Conservation (phyloP, 2,329 filamentous ascomycete genomes). For the Dichotomopilus funicola region DNA sequence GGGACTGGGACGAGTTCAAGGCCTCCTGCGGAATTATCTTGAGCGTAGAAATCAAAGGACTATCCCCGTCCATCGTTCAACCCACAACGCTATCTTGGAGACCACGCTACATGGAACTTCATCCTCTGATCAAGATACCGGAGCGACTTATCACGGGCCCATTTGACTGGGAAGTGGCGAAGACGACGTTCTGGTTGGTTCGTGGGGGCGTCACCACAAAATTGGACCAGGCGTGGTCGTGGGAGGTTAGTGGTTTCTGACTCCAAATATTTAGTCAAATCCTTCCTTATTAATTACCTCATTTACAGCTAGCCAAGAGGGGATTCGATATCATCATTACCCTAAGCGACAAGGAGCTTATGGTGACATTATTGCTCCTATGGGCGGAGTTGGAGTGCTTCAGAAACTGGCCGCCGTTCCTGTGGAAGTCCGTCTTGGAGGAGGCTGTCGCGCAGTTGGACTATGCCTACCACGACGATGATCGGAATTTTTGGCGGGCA, state of each 20-base stretch:
- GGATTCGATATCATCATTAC: constrained; percentile 16
- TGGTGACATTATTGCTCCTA: neutral
- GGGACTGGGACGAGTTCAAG: constrained; percentile 16
- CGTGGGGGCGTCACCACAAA: constrained; percentile 19
- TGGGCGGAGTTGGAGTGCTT: constrained; percentile 14
- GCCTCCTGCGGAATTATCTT: neutral
- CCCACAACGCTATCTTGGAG: neutral
- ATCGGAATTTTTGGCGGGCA: neutral
- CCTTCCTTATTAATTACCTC: neutral
- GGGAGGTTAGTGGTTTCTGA: constrained; percentile 24
- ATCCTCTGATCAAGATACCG: constrained; percentile 24
- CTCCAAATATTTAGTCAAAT: neutral
- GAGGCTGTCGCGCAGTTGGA: neutral
- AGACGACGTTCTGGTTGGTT: constrained; percentile 27
- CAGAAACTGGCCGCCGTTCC: constrained; percentile 15
- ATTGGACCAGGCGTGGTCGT: constrained; percentile 25
- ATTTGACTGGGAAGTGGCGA: constrained; percentile 19
- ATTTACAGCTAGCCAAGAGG: constrained; percentile 7
- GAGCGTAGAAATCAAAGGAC: too few relatives aligned
- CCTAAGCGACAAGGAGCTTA: constrained; percentile 5
- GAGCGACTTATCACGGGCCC: constrained; percentile 25
- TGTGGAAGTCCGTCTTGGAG: constrained; percentile 1
- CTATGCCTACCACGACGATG: neutral
- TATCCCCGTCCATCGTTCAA: too few relatives aligned
- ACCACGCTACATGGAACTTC: constrained; percentile 21